Evolutionary conservation across 192 early-diverging fungal genomes (phyloP).

Genomic region (Mortierella hygrophila): DNA sequence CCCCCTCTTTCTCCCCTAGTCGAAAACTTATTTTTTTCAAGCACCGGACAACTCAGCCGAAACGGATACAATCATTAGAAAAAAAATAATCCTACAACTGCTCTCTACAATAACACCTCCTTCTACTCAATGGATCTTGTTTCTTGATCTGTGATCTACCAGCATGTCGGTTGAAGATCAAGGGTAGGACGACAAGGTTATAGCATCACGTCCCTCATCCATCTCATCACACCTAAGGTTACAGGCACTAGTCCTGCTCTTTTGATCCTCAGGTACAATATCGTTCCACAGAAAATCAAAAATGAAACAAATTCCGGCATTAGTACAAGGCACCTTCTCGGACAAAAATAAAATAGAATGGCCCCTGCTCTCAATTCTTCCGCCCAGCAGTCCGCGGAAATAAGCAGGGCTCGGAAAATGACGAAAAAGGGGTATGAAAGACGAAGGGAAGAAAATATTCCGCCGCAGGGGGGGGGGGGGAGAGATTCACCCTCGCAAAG

Average conservation of each 20-base stretch:
- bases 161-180: no score
- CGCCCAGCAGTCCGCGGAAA: neutral
- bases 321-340: neutral
- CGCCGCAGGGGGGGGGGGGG: no score
- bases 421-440: no score
- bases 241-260: no score
- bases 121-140: no score
- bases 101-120: neutral
- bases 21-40: neutral
- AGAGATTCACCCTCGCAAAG: no score
- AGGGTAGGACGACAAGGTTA: no score
- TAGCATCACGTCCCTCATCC: no score
- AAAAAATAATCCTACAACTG: neutral
- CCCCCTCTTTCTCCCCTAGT: neutral
- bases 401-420: neutral
- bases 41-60: constrained; percentile 1
- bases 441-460: no score
- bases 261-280: no score
- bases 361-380: neutral
- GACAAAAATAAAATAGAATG: constrained; percentile 4
- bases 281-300: neutral
- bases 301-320: neutral
- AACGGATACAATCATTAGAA: neutral
- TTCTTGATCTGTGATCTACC: no score
- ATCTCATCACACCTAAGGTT: no score